Evolutionary conservation across 257 asterid species (phyloP).

Genomic region (Capsicum baccatum): DNA sequence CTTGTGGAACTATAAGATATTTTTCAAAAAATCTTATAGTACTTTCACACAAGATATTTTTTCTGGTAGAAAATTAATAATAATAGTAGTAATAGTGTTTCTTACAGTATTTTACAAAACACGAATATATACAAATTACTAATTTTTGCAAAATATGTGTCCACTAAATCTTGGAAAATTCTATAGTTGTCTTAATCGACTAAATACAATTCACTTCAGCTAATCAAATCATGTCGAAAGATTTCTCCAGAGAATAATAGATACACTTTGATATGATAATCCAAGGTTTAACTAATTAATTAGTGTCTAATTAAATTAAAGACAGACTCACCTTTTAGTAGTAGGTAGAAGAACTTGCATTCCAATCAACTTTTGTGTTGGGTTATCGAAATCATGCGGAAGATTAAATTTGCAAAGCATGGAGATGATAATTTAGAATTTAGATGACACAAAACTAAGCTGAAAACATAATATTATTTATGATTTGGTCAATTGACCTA

Average conservation of each 20-base stretch:
- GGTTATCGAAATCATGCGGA: too few species aligned
- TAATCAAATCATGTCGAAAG: not conserved
- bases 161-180: not conserved
- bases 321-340: not conserved
- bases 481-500: too few species aligned
- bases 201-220: not conserved
- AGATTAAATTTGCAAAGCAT: too few species aligned
- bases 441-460: too few species aligned
- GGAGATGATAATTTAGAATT: too few species aligned
- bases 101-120: not conserved
- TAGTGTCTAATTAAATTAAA: too few species aligned
- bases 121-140: conserved; percentile 1
- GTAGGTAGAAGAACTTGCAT: not conserved
- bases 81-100: not conserved
- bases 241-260: not conserved
- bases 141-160: not conserved
- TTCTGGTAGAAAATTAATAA: too few species aligned
- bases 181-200: conserved; percentile 4
- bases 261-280: not conserved
- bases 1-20: not conserved
- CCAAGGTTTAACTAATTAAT: not conserved
- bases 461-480: too few species aligned
- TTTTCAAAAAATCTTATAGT: too few species aligned
- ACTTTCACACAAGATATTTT: too few species aligned
- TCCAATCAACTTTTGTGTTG: not conserved